Conservation (phyloP, 306 rosid genomes). For the Gastrolobium bilobum region DNA sequence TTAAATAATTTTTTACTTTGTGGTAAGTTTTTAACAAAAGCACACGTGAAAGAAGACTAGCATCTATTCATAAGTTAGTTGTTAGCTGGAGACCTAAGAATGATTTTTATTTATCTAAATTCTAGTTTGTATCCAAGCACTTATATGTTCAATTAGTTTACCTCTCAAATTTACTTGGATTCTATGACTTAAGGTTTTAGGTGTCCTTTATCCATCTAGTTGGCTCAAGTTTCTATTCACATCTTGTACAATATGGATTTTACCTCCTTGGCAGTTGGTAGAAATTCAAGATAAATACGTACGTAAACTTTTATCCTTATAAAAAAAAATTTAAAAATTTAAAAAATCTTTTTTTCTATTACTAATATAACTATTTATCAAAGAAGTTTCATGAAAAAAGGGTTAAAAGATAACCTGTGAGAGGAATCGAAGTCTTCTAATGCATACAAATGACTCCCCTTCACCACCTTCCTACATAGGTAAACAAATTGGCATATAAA, state of each 20-base stretch:
- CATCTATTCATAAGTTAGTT: no score
- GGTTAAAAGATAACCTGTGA: conserved; percentile 70
- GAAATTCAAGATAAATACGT: conserved; percentile 22
- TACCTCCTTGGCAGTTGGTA: conserved; percentile 5
- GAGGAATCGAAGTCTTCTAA: conserved; percentile 80
- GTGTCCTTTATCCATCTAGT: conserved; percentile 23
- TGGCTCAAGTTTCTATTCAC: conserved; percentile 3
- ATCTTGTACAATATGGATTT: not conserved
- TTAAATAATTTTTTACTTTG: no score
- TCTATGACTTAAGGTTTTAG: conserved; percentile 23
- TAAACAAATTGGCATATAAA: conserved; percentile 49
- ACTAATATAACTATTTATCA: conserved; percentile 16
- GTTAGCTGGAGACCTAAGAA: not conserved
- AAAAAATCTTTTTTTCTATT: not conserved
- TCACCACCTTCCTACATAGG: conserved; percentile 73
- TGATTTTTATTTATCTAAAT: not conserved
- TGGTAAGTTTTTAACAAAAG: no score
- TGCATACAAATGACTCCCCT: conserved; percentile 68
- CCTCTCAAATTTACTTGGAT: conserved; percentile 29
- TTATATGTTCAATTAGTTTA: conserved; percentile 3
- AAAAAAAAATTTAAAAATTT: not conserved
- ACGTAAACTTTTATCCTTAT: conserved; percentile 11
- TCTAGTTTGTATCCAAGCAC: conserved; percentile 33
- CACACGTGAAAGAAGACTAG: no score
- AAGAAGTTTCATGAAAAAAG: conserved; percentile 7